Evolutionary conservation across 2,329 filamentous ascomycete genomes (phyloP), one percentile per base, ranked within the genome.

Genomic region (Pochonia chlamydosporia): DNA sequence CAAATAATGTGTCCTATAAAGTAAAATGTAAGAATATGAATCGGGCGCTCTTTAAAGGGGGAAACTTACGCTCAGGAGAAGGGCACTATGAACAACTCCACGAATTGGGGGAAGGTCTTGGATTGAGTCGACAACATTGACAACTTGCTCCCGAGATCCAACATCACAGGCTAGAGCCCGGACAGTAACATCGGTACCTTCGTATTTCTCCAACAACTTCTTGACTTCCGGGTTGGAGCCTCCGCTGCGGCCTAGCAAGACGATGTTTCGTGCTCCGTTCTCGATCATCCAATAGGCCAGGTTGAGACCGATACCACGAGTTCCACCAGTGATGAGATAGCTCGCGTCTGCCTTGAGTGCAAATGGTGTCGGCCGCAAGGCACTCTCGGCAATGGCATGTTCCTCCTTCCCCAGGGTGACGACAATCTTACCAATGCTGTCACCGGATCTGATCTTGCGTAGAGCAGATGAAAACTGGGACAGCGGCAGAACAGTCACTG

Each of bases 401-500:
- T 54, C 40, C 7, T 51, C 48, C 20, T 46, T 9, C 10, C 52
- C 45, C 14, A 62, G 48, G 2, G 57, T 51, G 2, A 71, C 47
- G 18, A 73, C 59, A 13, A 72, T 62, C 39, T 74, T 74, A 0
- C 71, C 72, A 3, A 62, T 64, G 43, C 70, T 66, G 4, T 63
- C 59, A 4, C 69, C 66, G 5, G 54, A 53, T 43, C 69, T 66
- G 55, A 75, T 65, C 20, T 64, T 55, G 3, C 67, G 59, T 49
- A 75, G 70, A 1, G 68, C 67, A 0, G 63, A 56, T 4, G 60
- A 57, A 1, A 72, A 57, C 1, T 68, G 50, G 0, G 59, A 56
- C 21, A 63, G 54, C 4, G 60, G 52, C 18, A 61, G 51, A 0
- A 40, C 39, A 1, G 48, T 28, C 4, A 50, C 52, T 13, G 46